Evolutionary conservation across 1,284 basidiomycete genomes (phyloP).

Genomic region (Termitomyces sp.): DNA sequence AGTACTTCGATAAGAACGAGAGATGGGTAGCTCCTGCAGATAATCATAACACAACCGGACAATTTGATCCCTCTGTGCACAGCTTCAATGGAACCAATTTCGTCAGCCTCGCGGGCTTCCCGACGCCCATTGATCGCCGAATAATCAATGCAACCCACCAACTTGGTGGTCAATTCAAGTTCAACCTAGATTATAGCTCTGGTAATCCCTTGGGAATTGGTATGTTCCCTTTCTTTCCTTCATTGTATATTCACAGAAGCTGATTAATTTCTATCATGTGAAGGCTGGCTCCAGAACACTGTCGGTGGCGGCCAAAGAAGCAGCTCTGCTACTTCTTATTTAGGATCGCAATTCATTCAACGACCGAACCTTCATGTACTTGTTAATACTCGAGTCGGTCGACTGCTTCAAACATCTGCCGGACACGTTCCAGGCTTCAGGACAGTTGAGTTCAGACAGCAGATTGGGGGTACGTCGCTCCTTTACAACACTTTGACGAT

Average conservation of each 20-base stretch:
- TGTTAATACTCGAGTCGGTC: constrained; percentile 6
- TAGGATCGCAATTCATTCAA: constrained; percentile 4
- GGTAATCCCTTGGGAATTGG: constrained; percentile 28
- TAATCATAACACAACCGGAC: constrained; percentile 23
- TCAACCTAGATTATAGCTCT: constrained; percentile 26
- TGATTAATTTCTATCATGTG: constrained; percentile 7
- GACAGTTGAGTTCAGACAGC: constrained; percentile 5
- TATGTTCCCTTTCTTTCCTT: constrained; percentile 8
- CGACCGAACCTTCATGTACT: constrained; percentile 11
- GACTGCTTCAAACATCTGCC: constrained; percentile 9
- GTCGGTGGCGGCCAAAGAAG: constrained; percentile 6
- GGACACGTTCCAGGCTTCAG: background rate
- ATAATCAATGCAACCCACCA: constrained; percentile 10
- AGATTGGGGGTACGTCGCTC: background rate
- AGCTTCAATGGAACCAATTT: constrained; percentile 18
- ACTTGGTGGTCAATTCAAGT: constrained; percentile 16
- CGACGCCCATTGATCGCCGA: constrained; percentile 16
- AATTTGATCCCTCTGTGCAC: constrained; percentile 23
- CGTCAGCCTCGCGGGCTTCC: constrained; percentile 25
- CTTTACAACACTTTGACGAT: background rate
- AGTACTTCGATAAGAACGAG: constrained; percentile 28
- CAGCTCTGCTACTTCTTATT: constrained; percentile 13
- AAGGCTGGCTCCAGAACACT: constrained; percentile 13
- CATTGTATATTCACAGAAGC: background rate
- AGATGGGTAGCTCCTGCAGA: constrained; percentile 23